Percentiles rank a stretch among this genome's conserved stretches.
Evolutionary conservation across 2,329 filamentous ascomycete genomes (phyloP).

Genomic region (Epichloe hybrida): DNA sequence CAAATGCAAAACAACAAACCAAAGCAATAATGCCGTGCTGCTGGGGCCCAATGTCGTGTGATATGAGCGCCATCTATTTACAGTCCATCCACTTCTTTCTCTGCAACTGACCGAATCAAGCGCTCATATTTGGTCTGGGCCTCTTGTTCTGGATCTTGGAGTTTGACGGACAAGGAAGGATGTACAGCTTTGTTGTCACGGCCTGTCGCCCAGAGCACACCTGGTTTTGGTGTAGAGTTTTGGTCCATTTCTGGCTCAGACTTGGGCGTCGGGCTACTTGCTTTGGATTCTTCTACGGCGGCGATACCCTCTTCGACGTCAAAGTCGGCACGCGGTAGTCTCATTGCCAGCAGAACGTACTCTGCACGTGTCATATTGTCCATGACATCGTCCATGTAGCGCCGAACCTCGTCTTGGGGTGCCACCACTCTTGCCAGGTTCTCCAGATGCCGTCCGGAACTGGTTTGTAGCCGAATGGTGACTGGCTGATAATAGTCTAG

Average conservation of each 20-base stretch:
- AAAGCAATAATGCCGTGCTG: not conserved
- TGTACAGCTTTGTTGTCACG: constrained; percentile 5
- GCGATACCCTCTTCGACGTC: constrained; percentile 17
- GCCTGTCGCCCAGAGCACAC: constrained; percentile 23
- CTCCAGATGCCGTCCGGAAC: constrained; percentile 43
- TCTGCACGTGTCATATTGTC: constrained; percentile 54
- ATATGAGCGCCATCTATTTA: constrained; percentile 1
- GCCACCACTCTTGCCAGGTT: constrained; percentile 48
- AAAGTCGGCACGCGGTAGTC: constrained; percentile 34
- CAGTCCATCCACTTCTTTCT: constrained; percentile 17
- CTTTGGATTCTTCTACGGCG: constrained; percentile 17
- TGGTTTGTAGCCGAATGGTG: constrained; percentile 44
- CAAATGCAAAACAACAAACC: not conserved
- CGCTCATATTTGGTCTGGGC: constrained; percentile 22
- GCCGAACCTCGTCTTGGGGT: constrained; percentile 46
- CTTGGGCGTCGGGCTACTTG: constrained; percentile 18
- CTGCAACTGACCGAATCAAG: constrained; percentile 23
- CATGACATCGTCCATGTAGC: constrained; percentile 61
- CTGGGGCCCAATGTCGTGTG: too few species aligned
- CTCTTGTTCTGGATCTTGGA: constrained; percentile 22
- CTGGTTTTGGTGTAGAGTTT: constrained; percentile 13
- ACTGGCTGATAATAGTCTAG: constrained; percentile 68
- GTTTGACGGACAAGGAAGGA: constrained; percentile 10
- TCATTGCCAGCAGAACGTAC: constrained; percentile 54
- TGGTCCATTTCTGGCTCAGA: constrained; percentile 14